Conservation (phyloP, 768 basidiomycete genomes). For the Heimioporus sp. region DNA sequence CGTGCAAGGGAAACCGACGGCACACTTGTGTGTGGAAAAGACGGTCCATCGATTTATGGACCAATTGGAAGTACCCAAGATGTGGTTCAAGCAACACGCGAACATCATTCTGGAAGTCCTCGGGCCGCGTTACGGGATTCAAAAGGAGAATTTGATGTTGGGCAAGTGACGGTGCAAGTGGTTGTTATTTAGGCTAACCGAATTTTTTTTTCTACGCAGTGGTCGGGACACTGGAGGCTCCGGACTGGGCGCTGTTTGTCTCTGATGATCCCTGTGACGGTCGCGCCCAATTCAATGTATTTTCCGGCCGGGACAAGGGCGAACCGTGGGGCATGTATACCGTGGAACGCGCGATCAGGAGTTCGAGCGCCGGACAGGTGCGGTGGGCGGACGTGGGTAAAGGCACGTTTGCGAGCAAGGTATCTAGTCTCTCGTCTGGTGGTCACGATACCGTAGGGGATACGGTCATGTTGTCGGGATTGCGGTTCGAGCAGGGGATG, state of each 20-base stretch:
- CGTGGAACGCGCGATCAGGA: constrained; percentile 46
- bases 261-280: constrained; percentile 67
- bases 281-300: constrained; percentile 71
- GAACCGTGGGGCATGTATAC: constrained; percentile 77
- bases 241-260: constrained; percentile 74
- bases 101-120: constrained; percentile 60
- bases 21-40: constrained; percentile 67
- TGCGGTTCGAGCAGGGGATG: constrained; percentile 65
- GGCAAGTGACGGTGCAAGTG: constrained; percentile 20
- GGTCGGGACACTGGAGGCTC: constrained; percentile 67
- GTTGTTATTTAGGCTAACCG: background rate
- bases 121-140: constrained; percentile 43
- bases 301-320: constrained; percentile 44
- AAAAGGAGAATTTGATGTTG: constrained; percentile 58
- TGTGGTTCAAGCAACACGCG: constrained; percentile 73
- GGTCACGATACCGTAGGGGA: constrained; percentile 32
- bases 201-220: constrained; percentile 34
- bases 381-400: constrained; percentile 42
- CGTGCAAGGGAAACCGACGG: constrained; percentile 60
- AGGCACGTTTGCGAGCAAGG: constrained; percentile 48
- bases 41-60: constrained; percentile 69
- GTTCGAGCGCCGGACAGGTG: constrained; percentile 42
- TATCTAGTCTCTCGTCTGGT: constrained; percentile 41
- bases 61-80: constrained; percentile 58
- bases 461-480: constrained; percentile 58